Percentiles rank a stretch among this genome's conserved stretches.
Conservation (phyloP, 768 basidiomycete species). For the Termitomyces sp. region DNA sequence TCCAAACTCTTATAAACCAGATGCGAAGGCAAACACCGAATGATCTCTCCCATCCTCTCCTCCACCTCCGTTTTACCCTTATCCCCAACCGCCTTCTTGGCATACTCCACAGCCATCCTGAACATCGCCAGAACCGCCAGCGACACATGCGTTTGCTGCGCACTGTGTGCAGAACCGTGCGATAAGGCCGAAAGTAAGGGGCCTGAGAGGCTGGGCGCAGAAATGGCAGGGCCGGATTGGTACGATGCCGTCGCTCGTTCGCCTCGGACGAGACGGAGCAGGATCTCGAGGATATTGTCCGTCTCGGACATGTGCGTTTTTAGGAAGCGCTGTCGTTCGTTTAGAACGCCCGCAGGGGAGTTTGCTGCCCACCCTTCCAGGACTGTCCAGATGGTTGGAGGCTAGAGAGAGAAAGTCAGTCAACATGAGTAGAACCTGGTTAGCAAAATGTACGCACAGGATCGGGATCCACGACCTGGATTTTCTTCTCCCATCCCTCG, state of each 20-base stretch:
- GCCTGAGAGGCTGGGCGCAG: slow-evolving; percentile 61
- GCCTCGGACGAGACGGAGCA: slow-evolving; percentile 88
- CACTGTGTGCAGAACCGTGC: slow-evolving; percentile 75
- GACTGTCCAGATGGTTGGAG: slow-evolving; percentile 88
- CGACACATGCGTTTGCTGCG: slow-evolving; percentile 92
- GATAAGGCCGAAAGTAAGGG: slow-evolving; percentile 68
- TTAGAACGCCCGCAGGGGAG: slow-evolving; percentile 70
- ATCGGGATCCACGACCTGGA: slow-evolving; percentile 90
- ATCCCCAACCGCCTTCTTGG: slow-evolving; percentile 62
- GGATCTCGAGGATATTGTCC: slow-evolving; percentile 89
- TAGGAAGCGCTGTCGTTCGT: slow-evolving; percentile 84
- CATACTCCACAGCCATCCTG: slow-evolving; percentile 80
- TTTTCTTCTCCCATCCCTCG: slow-evolving; percentile 95
- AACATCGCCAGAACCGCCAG: slow-evolving; percentile 92
- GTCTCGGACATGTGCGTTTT: slow-evolving; percentile 83
- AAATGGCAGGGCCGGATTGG: slow-evolving; percentile 56
- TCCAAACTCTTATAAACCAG: slow-evolving; percentile 90
- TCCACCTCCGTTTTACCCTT: slow-evolving; percentile 72
- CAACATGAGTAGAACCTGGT: neutral
- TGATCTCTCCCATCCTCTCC: slow-evolving; percentile 81
- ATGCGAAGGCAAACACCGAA: slow-evolving; percentile 83
- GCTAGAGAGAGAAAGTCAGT: slow-evolving; percentile 38
- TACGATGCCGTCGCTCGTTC: slow-evolving; percentile 76
- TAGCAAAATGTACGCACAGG: slow-evolving; percentile 55
- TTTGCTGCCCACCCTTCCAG: slow-evolving; percentile 89